Evolutionary conservation across 1,284 basidiomycete genomes (phyloP), one percentile per base, ranked within the genome.

Genomic region (Cutaneotrichosporon arboriforme): DNA sequence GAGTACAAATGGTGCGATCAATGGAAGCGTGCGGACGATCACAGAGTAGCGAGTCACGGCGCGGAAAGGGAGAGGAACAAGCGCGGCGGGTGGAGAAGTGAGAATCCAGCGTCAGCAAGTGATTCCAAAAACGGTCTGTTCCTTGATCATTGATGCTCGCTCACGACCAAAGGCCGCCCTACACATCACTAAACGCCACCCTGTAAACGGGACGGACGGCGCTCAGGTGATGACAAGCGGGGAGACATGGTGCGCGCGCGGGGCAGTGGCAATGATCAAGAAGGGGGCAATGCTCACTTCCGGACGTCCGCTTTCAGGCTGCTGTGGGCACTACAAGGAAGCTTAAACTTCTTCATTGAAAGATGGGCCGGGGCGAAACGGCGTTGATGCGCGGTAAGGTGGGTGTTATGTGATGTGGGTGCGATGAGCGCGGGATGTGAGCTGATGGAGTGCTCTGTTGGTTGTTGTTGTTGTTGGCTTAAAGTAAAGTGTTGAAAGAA

Each of bases 291-390:
- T n/a, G 62, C 67, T 66, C 60, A 70, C 69, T 60, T 60, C 55
- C 61, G 47, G 46, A 45, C 59, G 60, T 62, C 64, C 55, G 54
- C 64, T 57, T 61, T 68, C 46, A 52, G 54, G 52, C 48, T 57
- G 54, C 60, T 49, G 59, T 62, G 66, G 58, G 59, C 65, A 67
- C 69, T 72, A 72, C 67, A 60, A 67, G 69, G 69, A 60, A 72
- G 62, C 55, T 72, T 72, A 49, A 60, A 68, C 56, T 69, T 72
- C 56, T 62, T 69, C 69, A 63, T 61, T 49, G 60, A 52, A 57
- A 47, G 46, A 20, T 38, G 47, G 47, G 37, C 47, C 37, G 47
- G 37, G 26, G 21, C 26, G 18, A 33, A n/a, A 17, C 46, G 46
- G 46, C 46, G 15, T 3, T 15, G 43, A 22, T 23, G 22, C 18